Evolutionary conservation across 192 early-diverging fungal genomes (phyloP), one percentile per base, ranked within the genome.

Genomic region (Podochytrium sp.): DNA sequence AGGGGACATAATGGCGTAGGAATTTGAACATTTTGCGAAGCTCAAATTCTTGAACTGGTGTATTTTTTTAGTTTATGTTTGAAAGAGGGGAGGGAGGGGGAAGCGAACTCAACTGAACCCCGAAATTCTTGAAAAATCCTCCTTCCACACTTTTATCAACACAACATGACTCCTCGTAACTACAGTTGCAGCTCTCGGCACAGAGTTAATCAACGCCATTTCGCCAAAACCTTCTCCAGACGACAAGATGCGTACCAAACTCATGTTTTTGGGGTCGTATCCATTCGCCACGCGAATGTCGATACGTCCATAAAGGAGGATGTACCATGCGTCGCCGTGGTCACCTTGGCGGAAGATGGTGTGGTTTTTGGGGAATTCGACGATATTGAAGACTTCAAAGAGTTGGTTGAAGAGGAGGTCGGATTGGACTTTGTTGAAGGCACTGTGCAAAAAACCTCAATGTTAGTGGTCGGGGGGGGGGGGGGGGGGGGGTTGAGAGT

Each of bases 301-400:
- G 33, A 69, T 35, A 14, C 20, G 3, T 32, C 66, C 66, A 34
- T 34, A 69, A 18, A 69, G 51, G 23, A 53, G 14, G 25, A 69
- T 69, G 50, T 69, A 69, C 66, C 66, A 69, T 37, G 49, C 66
- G 51, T 69, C 66, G 23, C 66, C 66, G 38, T 55, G 55, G 55
- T 69, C 66, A 49, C 52, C 52, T 55, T 55, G 52, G 23, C 30
- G n/a, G 35, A 69, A 69, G 18, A 53, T 30, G 23, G 23, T 34
- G 20, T n/a, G 27, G 16, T 34, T 34, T 37, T 27, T 37, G 35
- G 64, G 33, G 23, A 50, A 69, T 39, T 69, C 49, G 2, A 33
- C 3, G 12, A 69, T 5, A 25, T 51, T 25, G 27, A 69, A 69
- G 4, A 51, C 20, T 18, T 53, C 50, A 33, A 23, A 69, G 1